Conservation (phyloP, 2,329 filamentous ascomycete species). For the Metarhizium brunneum region DNA sequence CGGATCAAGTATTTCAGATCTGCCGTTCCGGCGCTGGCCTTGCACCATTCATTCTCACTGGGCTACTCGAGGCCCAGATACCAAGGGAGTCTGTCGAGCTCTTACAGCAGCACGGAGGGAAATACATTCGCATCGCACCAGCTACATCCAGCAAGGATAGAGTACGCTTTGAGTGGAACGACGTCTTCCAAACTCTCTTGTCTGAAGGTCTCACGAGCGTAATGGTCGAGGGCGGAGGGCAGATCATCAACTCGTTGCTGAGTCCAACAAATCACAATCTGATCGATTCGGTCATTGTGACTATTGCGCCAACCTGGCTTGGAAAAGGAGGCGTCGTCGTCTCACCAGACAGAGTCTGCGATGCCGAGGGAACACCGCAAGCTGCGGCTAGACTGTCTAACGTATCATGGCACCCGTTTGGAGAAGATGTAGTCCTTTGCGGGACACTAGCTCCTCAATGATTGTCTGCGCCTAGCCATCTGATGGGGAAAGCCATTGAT, state of each 20-base stretch:
- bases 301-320: slow-evolving; percentile 85
- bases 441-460: slow-evolving; percentile 41
- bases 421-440: slow-evolving; percentile 75
- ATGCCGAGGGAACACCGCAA: slow-evolving; percentile 39
- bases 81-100: slow-evolving; percentile 32
- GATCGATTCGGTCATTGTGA: slow-evolving; percentile 73
- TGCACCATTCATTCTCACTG: slow-evolving; percentile 64
- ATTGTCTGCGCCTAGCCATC: background rate
- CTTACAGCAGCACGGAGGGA: slow-evolving; percentile 41
- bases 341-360: slow-evolving; percentile 51
- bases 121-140: slow-evolving; percentile 33
- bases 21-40: slow-evolving; percentile 56
- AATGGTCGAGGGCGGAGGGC: slow-evolving; percentile 86
- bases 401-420: slow-evolving; percentile 68
- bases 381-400: slow-evolving; percentile 57
- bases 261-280: slow-evolving; percentile 48
- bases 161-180: slow-evolving; percentile 51
- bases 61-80: slow-evolving; percentile 30
- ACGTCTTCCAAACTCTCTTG: slow-evolving; percentile 50
- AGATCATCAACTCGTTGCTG: slow-evolving; percentile 76
- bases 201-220: slow-evolving; percentile 60
- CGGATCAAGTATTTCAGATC: slow-evolving; percentile 57
- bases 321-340: slow-evolving; percentile 75
- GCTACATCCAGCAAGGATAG: slow-evolving; percentile 25
- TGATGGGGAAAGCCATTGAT: background rate